These are phyloP conservation scores for Uromyces viciae-fabae DNA, from an alignment of 1,284 basidiomycete genomes.

Conservation along the genomic window DNA sequence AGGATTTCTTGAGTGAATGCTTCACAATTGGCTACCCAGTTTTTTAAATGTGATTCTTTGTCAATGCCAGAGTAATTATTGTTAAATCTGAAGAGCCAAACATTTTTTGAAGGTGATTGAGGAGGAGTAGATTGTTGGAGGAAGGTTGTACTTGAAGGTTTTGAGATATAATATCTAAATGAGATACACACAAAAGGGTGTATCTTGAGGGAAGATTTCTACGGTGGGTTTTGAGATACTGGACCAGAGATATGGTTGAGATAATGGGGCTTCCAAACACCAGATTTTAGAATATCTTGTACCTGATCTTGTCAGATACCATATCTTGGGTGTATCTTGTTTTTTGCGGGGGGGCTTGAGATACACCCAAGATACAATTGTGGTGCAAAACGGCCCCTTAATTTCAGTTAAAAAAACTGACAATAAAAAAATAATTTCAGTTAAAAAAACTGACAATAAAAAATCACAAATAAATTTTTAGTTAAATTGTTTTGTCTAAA, in stretches of 20 bases:
- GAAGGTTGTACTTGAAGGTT: neutral
- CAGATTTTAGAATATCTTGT: neutral
- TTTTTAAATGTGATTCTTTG: constrained; percentile 44
- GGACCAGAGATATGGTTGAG: neutral
- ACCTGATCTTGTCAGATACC: neutral
- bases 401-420: too few species aligned
- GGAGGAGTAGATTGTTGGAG: too few species aligned
- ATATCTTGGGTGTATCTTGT: neutral
- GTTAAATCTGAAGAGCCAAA: constrained; percentile 44
- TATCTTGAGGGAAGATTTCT: too few species aligned
- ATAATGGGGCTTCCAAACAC: neutral
- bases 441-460: too few species aligned
- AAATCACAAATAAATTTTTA: too few species aligned
- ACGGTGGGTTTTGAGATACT: neutral
- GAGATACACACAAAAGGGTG: neutral
- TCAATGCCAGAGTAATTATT: constrained; percentile 37
- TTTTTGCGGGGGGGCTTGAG: neutral
- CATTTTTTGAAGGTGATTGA: constrained; percentile 9
- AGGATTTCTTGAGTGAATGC: constrained; percentile 46
- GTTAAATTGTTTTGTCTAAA: too few species aligned
- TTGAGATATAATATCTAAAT: neutral
- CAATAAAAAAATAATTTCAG: too few species aligned
- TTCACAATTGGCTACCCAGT: constrained; percentile 45
- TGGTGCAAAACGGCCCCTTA: too few species aligned
- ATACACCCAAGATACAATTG: neutral